Conservation (phyloP, 805 yeast genomes). For the Wilhelminamyces savonicus region DNA sequence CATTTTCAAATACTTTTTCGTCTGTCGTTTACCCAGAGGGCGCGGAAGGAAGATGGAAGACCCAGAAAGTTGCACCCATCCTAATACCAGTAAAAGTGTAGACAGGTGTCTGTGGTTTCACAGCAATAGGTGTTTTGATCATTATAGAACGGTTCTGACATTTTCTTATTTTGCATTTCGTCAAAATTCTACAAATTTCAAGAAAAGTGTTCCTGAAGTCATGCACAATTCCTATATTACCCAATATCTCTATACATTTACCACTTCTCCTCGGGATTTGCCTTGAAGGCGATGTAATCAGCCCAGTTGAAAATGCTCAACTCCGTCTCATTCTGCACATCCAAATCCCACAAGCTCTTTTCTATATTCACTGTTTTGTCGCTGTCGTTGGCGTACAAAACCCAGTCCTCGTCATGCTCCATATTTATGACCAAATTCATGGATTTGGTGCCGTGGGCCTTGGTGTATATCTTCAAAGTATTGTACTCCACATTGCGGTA, state of each 20-base stretch:
- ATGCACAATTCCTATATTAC: no score
- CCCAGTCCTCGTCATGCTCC: conserved; percentile 74
- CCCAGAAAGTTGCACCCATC: no score
- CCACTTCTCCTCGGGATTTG: conserved; percentile 92
- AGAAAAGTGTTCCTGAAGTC: no score
- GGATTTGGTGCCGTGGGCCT: conserved; percentile 92
- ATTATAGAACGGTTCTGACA: no score
- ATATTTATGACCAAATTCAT: conserved; percentile 87
- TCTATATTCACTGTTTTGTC: conserved; percentile 6
- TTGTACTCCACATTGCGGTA: conserved; percentile 72
- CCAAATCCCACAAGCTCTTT: conserved; percentile 28
- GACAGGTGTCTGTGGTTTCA: no score
- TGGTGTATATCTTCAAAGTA: conserved; percentile 79
- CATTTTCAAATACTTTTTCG: no score
- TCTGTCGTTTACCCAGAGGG: no score
- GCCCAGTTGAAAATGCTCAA: conserved; percentile 68
- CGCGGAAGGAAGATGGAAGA: no score
- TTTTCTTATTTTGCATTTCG: no score
- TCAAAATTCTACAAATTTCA: no score
- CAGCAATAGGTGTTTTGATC: no score
- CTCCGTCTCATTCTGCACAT: conserved; percentile 83
- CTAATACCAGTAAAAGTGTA: no score
- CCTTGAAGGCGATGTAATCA: conserved; percentile 63
- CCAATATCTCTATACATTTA: conserved; percentile 25
- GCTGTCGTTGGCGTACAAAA: conserved; percentile 22